phyloP scores from a whole-genome alignment of 345 rosid genomes.

The Cardamine occulta region DNA sequence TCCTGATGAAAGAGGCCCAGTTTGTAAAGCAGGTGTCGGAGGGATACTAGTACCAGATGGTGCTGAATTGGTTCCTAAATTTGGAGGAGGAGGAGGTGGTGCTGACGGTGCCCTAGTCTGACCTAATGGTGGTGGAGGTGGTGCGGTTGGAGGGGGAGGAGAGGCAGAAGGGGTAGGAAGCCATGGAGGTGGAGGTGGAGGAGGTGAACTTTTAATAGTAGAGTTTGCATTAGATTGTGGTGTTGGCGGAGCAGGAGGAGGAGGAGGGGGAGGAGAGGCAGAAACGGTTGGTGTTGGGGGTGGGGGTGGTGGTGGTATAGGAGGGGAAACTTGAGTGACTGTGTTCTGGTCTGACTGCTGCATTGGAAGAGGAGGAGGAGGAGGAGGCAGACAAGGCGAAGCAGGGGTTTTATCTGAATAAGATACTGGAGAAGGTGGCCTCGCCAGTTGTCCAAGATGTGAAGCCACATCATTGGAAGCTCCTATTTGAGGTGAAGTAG shows the following conservation, averaged over 20 bases:
- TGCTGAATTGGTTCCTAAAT: slow-evolving; percentile 38
- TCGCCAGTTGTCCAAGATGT: slow-evolving; percentile 25
- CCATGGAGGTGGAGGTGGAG: slow-evolving; percentile 57
- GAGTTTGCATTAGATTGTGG: slow-evolving; percentile 45
- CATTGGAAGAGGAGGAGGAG: slow-evolving; percentile 29
- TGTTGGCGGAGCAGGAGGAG: slow-evolving; percentile 43
- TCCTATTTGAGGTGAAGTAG: slow-evolving; percentile 26
- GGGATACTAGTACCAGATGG: slow-evolving; percentile 31
- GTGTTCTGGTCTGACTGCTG: slow-evolving; percentile 23
- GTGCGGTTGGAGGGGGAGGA: slow-evolving; percentile 40
- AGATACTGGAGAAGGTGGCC: slow-evolving; percentile 24
- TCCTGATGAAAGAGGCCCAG: slow-evolving; percentile 55
- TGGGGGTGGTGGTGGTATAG: slow-evolving; percentile 35
- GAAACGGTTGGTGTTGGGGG: slow-evolving; percentile 31
- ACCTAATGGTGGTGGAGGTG: slow-evolving; percentile 57
- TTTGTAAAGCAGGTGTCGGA: slow-evolving; percentile 65
- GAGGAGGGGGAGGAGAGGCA: slow-evolving; percentile 44
- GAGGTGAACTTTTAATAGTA: slow-evolving; percentile 46
- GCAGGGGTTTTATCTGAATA: background rate
- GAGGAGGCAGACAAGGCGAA: slow-evolving; percentile 16
- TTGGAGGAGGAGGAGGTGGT: slow-evolving; percentile 60
- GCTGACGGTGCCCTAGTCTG: slow-evolving; percentile 38
- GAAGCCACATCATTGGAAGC: slow-evolving; percentile 22
- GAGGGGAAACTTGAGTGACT: slow-evolving; percentile 24
- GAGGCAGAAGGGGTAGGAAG: slow-evolving; percentile 46